Conservation (phyloP, 352 stramenopile genomes). For the Pythium rishiriense region DNA sequence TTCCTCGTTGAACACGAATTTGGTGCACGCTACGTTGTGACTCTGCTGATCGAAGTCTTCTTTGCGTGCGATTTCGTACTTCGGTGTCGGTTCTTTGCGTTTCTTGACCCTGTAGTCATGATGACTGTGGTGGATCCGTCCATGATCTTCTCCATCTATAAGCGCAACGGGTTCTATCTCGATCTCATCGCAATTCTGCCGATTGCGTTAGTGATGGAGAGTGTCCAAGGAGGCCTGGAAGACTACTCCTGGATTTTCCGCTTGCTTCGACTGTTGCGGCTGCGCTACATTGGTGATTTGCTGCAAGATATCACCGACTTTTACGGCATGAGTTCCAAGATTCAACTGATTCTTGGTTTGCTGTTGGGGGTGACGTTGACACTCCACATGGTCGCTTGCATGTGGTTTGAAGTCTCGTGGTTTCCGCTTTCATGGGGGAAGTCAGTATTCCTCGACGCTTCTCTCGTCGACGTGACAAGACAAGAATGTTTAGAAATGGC, state of each 20-base stretch:
- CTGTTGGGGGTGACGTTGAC: constrained; percentile 51
- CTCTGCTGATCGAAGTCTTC: constrained; percentile 48
- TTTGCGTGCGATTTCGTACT: constrained; percentile 54
- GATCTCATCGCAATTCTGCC: constrained; percentile 56
- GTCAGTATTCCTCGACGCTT: constrained; percentile 6
- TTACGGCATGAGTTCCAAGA: constrained; percentile 62
- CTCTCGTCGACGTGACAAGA: constrained; percentile 26
- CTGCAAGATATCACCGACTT: constrained; percentile 58
- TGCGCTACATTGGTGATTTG: constrained; percentile 43
- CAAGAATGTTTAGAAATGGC: constrained; percentile 52
- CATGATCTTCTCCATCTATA: constrained; percentile 66
- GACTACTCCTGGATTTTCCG: constrained; percentile 48
- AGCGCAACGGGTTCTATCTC: constrained; percentile 50
- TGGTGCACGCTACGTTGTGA: constrained; percentile 34
- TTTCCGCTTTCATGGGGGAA: constrained; percentile 28
- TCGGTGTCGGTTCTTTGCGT: constrained; percentile 49
- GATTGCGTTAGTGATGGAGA: constrained; percentile 48
- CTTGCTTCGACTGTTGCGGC: constrained; percentile 44
- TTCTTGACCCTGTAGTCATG: constrained; percentile 64
- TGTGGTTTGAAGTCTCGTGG: constrained; percentile 76
- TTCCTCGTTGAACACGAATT: constrained; percentile 42
- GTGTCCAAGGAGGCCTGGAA: constrained; percentile 24
- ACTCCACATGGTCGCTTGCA: constrained; percentile 62
- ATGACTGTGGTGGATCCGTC: constrained; percentile 47
- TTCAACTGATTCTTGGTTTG: constrained; percentile 47